A percentile compares a stretch with the other conserved stretches of the same genome.
Evolutionary conservation across 352 stramenopile species (phyloP).

Genomic region (Phytophthora pini): DNA sequence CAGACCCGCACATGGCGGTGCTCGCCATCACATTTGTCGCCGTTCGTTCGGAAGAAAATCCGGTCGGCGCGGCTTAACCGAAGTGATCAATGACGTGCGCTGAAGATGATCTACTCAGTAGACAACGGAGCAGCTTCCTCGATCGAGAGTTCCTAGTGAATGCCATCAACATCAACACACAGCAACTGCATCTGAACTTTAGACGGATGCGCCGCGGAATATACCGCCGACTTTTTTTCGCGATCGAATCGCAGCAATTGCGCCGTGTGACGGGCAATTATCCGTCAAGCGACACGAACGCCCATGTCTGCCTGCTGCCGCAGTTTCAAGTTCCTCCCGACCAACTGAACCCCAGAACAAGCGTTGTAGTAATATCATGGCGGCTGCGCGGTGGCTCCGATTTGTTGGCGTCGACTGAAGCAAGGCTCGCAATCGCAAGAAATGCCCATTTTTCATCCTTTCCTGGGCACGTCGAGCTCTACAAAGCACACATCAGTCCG

Average conservation of each 20-base stretch:
- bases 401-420: slow-evolving; percentile 1
- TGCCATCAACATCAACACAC: too few species aligned
- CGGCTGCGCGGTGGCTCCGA: neutral
- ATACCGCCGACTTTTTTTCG: slow-evolving; percentile 1
- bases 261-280: too few species aligned
- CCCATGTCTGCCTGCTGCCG: neutral
- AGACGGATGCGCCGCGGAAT: neutral
- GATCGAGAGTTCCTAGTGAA: neutral
- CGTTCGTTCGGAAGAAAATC: slow-evolving; percentile 33
- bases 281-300: slow-evolving; percentile 4
- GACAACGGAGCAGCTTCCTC: neutral
- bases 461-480: too few species aligned
- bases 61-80: neutral
- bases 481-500: too few species aligned
- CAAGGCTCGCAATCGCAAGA: neutral
- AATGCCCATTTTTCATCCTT: neutral
- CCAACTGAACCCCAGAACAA: neutral
- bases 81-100: neutral
- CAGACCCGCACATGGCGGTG: slow-evolving; percentile 21
- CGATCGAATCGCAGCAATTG: neutral
- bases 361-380: slow-evolving; percentile 2
- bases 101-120: too few species aligned
- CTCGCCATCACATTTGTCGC: slow-evolving; percentile 16
- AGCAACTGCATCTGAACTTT: too few species aligned
- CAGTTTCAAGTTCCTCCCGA: slow-evolving; percentile 7